Conservation (phyloP, 495 filamentous ascomycete species). For the Terfezia boudieri region DNA sequence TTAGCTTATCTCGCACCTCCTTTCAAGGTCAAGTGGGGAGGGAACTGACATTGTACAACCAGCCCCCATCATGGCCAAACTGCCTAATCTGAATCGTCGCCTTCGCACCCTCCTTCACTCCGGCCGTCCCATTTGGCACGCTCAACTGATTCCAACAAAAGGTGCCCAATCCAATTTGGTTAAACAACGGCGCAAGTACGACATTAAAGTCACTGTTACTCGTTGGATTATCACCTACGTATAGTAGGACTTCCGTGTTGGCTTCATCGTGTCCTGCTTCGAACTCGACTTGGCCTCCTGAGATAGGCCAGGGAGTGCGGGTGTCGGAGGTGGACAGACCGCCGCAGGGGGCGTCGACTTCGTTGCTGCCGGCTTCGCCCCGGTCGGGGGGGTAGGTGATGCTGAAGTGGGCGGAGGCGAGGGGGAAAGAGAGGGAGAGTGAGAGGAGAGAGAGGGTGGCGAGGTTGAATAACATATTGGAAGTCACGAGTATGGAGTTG, state of each 20-base stretch:
- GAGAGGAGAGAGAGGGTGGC: conserved; percentile 1
- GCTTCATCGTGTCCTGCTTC: conserved; percentile 33
- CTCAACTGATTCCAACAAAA: conserved; percentile 32
- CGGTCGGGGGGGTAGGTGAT: conserved; percentile 34
- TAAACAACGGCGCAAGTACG: conserved; percentile 27
- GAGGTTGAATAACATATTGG: neutral
- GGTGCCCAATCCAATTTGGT: conserved; percentile 28
- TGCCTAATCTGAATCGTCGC: conserved; percentile 43
- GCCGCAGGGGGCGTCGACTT: conserved; percentile 35
- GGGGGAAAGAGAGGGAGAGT: conserved; percentile 19
- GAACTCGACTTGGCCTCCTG: conserved; percentile 29
- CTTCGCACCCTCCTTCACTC: conserved; percentile 29
- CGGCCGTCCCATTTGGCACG: conserved; percentile 20
- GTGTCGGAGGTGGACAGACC: conserved; percentile 26
- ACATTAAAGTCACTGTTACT: conserved; percentile 30
- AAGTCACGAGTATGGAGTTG: neutral
- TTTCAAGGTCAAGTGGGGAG: neutral
- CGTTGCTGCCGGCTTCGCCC: conserved; percentile 30
- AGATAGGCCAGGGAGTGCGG: conserved; percentile 30
- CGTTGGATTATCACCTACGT: conserved; percentile 28
- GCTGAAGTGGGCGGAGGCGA: conserved; percentile 36
- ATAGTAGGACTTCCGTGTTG: conserved; percentile 33
- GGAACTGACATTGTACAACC: conserved; percentile 31
- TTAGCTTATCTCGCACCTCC: too few species aligned
- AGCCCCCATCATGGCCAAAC: conserved; percentile 28